Percentiles rank a stretch among this genome's conserved stretches.
These are phyloP conservation scores for Ananas comosus DNA, from an alignment of 176 grass and related monocot species.

Conservation along the genomic window DNA sequence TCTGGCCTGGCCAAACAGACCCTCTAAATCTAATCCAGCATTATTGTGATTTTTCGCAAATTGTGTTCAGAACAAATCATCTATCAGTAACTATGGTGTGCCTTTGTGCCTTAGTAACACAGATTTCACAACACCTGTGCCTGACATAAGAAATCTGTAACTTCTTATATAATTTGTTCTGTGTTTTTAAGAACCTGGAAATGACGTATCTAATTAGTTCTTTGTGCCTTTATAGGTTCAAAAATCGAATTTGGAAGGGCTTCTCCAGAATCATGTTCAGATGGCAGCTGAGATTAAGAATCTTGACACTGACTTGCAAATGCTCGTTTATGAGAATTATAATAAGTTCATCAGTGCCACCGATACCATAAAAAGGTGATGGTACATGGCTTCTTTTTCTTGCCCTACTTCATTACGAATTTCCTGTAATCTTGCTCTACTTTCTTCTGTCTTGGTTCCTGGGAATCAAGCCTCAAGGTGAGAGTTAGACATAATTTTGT, in stretches of 20 bases:
- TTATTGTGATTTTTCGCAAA: too few species aligned
- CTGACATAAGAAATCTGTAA: slow-evolving; percentile 2
- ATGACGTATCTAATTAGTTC: slow-evolving; percentile 1
- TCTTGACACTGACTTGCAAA: slow-evolving; percentile 97
- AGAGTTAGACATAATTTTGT: not conserved
- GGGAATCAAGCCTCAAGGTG: not conserved
- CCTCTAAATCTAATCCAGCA: too few species aligned
- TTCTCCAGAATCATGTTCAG: slow-evolving; percentile 91
- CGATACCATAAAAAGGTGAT: slow-evolving; percentile 91
- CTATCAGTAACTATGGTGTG: too few species aligned
- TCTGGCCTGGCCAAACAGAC: too few species aligned
- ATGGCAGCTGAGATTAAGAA: slow-evolving; percentile 99
- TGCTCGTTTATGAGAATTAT: slow-evolving; percentile 99
- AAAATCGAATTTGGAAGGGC: slow-evolving; percentile 84
- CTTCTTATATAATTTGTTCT: slow-evolving; percentile 5
- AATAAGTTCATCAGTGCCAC: slow-evolving; percentile 99
- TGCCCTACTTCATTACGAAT: not conserved
- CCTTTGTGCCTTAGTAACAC: too few species aligned
- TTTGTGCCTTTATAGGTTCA: slow-evolving; percentile 47
- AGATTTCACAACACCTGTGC: too few species aligned
- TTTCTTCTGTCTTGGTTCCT: not conserved
- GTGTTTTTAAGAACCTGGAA: slow-evolving; percentile 15
- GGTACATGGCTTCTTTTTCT: slow-evolving; percentile 8
- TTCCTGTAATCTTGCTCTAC: not conserved
- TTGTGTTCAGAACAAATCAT: too few species aligned